phyloP scores from a whole-genome alignment of 345 rosid species.

The Eucalyptus marginata region DNA sequence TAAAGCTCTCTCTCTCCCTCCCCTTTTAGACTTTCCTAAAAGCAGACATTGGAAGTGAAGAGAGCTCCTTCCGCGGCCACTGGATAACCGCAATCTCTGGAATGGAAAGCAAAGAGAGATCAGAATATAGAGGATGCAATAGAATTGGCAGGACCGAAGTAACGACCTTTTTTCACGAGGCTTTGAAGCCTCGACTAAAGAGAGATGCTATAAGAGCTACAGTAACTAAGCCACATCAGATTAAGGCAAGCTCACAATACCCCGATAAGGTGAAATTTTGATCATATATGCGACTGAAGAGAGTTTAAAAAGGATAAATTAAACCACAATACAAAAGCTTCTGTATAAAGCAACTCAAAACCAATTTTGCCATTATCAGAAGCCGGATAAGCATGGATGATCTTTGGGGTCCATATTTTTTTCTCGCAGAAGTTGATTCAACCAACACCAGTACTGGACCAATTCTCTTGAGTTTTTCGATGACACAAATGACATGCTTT shows the following conservation, averaged over 20 bases:
- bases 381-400: not conserved
- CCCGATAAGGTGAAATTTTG: constrained; percentile 21
- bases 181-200: not conserved
- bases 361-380: constrained; percentile 2
- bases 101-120: not conserved
- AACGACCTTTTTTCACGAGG: not conserved
- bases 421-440: constrained; percentile 1
- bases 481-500: constrained; percentile 20
- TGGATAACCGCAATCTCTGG: not conserved
- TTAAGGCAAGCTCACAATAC: not conserved
- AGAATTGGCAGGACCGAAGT: not conserved
- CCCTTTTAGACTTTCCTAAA: not conserved
- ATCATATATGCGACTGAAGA: constrained; percentile 5
- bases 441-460: constrained; percentile 16
- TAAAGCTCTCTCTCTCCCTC: not conserved
- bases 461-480: constrained; percentile 11
- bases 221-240: not conserved
- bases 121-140: not conserved
- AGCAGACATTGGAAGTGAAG: not conserved
- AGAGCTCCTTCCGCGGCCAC: not conserved
- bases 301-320: constrained; percentile 12
- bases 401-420: not conserved
- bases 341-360: constrained; percentile 11
- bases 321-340: constrained; percentile 26
- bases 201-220: not conserved